A percentile compares a stretch with the other conserved stretches of the same genome.
These are phyloP conservation scores for Cucumis melo DNA, from an alignment of 306 rosid species.

Conservation along the genomic window DNA sequence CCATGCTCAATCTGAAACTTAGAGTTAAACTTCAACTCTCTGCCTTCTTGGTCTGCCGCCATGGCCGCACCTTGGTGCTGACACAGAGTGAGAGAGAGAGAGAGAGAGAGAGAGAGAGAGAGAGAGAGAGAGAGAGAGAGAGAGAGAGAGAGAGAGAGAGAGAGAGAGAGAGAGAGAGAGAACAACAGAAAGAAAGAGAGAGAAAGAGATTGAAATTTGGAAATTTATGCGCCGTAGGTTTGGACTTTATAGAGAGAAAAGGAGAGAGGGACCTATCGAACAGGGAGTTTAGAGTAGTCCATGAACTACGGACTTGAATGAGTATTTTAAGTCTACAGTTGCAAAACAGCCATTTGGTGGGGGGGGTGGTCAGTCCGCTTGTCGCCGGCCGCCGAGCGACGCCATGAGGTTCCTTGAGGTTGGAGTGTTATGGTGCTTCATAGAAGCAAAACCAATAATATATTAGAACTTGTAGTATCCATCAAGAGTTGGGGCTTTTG, in stretches of 20 bases:
- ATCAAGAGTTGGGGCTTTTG: neutral
- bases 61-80: constrained; percentile 4
- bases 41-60: constrained; percentile 34
- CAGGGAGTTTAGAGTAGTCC: neutral
- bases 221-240: neutral
- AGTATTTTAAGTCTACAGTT: neutral
- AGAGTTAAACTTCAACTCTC: constrained; percentile 18
- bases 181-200: neutral
- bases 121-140: neutral
- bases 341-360: neutral
- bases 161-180: neutral
- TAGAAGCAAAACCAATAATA: neutral
- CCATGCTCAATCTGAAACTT: constrained; percentile 9
- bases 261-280: neutral
- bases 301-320: neutral
- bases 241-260: neutral
- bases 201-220: neutral
- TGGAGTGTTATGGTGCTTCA: neutral
- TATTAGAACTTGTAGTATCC: neutral
- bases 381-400: neutral
- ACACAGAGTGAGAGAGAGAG: neutral
- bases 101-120: neutral
- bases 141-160: neutral
- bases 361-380: neutral
- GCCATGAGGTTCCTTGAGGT: neutral